Conservation (phyloP, 192 early-diverging fungal species). For the Coemansia sp. region DNA sequence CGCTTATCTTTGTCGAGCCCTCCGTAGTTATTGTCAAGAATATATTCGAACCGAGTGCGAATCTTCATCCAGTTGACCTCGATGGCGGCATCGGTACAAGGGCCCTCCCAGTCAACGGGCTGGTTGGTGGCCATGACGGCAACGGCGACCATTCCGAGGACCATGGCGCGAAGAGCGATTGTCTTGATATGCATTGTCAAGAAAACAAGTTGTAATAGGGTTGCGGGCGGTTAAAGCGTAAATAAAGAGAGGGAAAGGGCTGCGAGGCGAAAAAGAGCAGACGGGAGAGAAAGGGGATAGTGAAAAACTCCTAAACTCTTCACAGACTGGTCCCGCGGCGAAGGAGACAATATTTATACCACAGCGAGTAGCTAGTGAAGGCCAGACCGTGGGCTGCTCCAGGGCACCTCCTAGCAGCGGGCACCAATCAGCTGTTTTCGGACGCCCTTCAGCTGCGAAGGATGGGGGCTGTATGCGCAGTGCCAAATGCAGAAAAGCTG, state of each 20-base stretch:
- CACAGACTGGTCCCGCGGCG: neutral
- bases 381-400: neutral
- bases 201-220: neutral
- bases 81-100: slow-evolving; percentile 2
- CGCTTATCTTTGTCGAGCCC: neutral
- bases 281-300: neutral
- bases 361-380: neutral
- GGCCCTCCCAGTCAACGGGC: neutral
- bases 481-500: neutral
- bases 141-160: slow-evolving; percentile 1
- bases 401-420: neutral
- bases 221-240: neutral
- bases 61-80: neutral
- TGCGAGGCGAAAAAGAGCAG: neutral
- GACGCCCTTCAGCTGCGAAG: neutral
- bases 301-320: neutral
- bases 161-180: neutral
- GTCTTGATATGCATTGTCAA: neutral
- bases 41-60: neutral
- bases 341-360: neutral
- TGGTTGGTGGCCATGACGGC: slow-evolving; percentile 3
- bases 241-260: neutral
- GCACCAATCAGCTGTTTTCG: neutral
- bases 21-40: neutral
- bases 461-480: neutral